Evolutionary conservation across 306 rosid species (phyloP).

Genomic region (Prunus kanzakura): DNA sequence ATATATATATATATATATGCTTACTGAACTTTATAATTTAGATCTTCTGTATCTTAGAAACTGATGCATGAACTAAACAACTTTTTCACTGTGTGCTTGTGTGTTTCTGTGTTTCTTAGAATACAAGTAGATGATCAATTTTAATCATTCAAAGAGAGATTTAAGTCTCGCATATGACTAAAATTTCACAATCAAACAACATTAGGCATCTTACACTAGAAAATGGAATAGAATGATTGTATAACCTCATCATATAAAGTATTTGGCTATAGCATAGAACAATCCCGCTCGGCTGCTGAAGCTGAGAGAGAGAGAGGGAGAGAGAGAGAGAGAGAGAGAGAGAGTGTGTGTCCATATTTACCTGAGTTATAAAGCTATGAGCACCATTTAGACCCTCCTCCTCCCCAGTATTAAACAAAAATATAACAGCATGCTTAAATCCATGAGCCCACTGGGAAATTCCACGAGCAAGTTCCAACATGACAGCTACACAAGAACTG

Average conservation of each 20-base stretch:
- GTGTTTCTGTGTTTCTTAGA: not conserved
- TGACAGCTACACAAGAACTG: slow-evolving; percentile 87
- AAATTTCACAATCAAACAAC: not conserved
- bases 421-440: slow-evolving; percentile 72
- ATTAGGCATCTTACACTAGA: not conserved
- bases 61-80: not conserved
- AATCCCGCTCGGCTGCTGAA: not conserved
- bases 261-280: not conserved
- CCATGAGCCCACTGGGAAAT: slow-evolving; percentile 98
- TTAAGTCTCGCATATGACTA: not conserved
- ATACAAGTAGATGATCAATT: not conserved
- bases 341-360: slow-evolving; percentile 24
- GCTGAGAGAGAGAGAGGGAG: not conserved
- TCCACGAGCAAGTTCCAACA: slow-evolving; percentile 98
- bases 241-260: not conserved
- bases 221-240: not conserved
- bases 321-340: not conserved
- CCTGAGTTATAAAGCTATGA: slow-evolving; percentile 97
- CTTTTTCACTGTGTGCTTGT: no score
- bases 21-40: not conserved
- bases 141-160: not conserved
- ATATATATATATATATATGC: not conserved
- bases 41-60: not conserved
- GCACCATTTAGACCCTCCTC: slow-evolving; percentile 98
- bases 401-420: slow-evolving; percentile 92